Evolutionary conservation across 2,329 filamentous ascomycete species (phyloP).

Genomic region (Laburnicola sp.): DNA sequence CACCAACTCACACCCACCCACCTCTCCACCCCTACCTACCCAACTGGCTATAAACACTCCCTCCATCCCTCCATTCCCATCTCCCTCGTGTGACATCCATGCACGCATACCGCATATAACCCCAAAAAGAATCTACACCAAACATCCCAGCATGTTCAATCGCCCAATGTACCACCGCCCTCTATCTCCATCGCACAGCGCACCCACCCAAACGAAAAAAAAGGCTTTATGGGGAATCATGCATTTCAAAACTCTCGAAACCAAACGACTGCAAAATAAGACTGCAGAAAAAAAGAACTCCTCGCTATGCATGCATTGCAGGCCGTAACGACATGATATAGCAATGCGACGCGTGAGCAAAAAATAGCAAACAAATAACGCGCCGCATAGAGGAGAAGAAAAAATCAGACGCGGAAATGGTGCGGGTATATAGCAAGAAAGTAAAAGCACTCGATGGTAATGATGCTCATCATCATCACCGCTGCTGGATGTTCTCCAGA

Average conservation of each 20-base stretch:
- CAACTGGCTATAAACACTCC: not conserved
- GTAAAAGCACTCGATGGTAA: not conserved
- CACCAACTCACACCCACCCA: not conserved
- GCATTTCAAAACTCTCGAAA: constrained; percentile 11
- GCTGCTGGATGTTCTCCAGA: constrained; percentile 60
- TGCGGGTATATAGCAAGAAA: constrained; percentile 15
- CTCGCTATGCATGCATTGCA: constrained; percentile 35
- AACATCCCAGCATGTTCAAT: not conserved
- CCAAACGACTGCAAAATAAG: not conserved
- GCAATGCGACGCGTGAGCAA: constrained; percentile 13
- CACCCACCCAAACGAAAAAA: not conserved
- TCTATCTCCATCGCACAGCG: not conserved
- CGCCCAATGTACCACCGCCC: no score
- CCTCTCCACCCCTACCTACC: not conserved
- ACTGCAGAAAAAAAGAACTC: constrained; percentile 18
- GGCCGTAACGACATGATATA: constrained; percentile 18
- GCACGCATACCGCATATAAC: no score
- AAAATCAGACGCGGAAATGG: constrained; percentile 5
- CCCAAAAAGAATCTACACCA: not conserved
- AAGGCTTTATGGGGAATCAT: constrained; percentile 23
- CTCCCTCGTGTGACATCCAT: no score
- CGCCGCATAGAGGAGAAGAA: not conserved
- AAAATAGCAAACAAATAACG: constrained; percentile 6
- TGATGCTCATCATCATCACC: constrained; percentile 18
- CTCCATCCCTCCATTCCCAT: no score